A percentile compares a stretch with the other conserved stretches of the same genome.
Conservation (phyloP, 2,329 filamentous ascomycete genomes). For the Orbilia brochopaga region DNA sequence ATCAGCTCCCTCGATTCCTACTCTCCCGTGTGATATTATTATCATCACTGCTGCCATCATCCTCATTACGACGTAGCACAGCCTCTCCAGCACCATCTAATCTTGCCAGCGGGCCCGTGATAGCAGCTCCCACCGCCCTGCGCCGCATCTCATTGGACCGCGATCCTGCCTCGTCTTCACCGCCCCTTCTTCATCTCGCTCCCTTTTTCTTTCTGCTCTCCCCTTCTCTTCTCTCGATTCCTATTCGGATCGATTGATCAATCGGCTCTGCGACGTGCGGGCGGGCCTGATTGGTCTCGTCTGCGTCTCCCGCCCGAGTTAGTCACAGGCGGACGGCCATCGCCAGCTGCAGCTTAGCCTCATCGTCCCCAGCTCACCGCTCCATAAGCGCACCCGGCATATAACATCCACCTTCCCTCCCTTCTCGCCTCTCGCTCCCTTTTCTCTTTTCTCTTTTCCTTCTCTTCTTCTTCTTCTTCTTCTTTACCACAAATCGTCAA, state of each 20-base stretch:
- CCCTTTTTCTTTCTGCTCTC: background rate
- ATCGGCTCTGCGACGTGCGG: background rate
- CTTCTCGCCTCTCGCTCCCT: conserved; percentile 8
- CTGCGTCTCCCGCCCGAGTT: background rate
- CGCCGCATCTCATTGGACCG: conserved; percentile 27
- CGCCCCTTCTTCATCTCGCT: background rate
- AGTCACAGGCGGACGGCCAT: conserved; percentile 7
- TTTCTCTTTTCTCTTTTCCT: conserved; percentile 6
- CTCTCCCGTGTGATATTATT: background rate
- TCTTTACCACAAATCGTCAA: conserved; percentile 10
- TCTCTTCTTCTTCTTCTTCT: background rate
- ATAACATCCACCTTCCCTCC: conserved; percentile 31
- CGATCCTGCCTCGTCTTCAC: conserved; percentile 11
- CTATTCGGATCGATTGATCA: background rate
- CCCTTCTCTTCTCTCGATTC: conserved; percentile 9
- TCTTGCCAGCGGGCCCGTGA: no score
- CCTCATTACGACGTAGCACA: no score
- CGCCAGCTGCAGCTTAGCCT: conserved; percentile 19
- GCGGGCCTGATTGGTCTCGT: background rate
- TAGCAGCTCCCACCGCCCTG: background rate
- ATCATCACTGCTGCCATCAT: background rate
- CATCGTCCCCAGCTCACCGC: conserved; percentile 1
- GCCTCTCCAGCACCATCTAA: no score
- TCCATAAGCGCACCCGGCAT: conserved; percentile 17
- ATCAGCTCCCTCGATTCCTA: background rate